These are phyloP conservation scores for Gossypium herbaceum DNA, from an alignment of 345 rosid genomes.

Conservation along the genomic window DNA sequence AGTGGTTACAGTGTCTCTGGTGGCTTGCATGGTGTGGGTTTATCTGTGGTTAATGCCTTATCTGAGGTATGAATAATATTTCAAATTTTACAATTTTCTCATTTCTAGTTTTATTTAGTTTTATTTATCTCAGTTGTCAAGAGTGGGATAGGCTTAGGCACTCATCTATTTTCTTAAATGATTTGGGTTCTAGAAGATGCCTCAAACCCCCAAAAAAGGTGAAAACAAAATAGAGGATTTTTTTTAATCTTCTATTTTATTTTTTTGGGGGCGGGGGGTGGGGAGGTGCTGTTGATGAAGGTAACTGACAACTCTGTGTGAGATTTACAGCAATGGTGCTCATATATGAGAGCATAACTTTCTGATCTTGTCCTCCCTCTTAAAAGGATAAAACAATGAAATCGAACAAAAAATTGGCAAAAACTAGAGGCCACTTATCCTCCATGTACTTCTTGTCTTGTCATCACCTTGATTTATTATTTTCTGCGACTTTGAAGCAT, in stretches of 20 bases:
- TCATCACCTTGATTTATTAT: neutral
- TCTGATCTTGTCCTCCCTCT: neutral
- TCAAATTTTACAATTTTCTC: neutral
- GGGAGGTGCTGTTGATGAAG: neutral
- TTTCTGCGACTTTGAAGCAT: neutral
- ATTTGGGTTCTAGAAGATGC: neutral
- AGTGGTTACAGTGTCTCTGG: conserved; percentile 98
- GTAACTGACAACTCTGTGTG: neutral
- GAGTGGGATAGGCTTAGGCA: neutral
- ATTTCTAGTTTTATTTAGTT: neutral
- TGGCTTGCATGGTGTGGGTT: conserved; percentile 96
- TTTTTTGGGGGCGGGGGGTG: neutral
- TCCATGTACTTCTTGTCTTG: neutral
- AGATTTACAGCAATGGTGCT: neutral
- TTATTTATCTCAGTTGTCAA: neutral
- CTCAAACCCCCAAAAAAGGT: neutral
- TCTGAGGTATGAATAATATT: conserved; percentile 65
- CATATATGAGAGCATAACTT: neutral
- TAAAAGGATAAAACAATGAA: neutral
- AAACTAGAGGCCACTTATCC: neutral
- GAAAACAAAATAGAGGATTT: too few species aligned
- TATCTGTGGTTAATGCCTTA: conserved; percentile 96
- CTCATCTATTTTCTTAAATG: neutral
- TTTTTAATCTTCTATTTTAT: too few species aligned
- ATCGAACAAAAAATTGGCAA: neutral